Evolutionary conservation across 352 stramenopile genomes (phyloP), one percentile per base, ranked within the genome.

Genomic region (Phytophthora quininea): DNA sequence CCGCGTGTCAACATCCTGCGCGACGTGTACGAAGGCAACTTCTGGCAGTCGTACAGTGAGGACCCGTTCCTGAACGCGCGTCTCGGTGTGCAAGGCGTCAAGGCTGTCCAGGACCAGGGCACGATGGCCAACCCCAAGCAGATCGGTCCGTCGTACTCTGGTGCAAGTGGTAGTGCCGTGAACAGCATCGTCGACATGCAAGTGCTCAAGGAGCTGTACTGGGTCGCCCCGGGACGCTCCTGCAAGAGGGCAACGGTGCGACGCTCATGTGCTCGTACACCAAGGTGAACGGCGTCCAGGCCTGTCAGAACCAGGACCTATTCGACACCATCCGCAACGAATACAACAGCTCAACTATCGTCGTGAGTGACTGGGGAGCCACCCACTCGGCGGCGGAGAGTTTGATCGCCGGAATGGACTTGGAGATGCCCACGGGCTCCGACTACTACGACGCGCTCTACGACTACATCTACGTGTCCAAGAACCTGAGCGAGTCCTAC

Each of bases 221-320:
- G 63, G 69, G 69, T 76, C 4, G 69, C 69, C 1, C 58, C 0
- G 64, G 69, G 9, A 73, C 63, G 6, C 69, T 76, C 12, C 54
- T 76, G 54, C 63, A 76, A 40, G 69, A 76, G 38, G 69, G 63
- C 43, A 70, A 76, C 24, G 64, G 53, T n/a, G 69, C 69, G 54
- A 76, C 69, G 15, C 58, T 76, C 58, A 76, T 76, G 69, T 76
- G 69, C 49, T 76, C 69, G 45, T 76, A 76, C 64, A 56, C 69
- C 24, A 59, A 76, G 45, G 54, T 76, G 14, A 76, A 76, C 37
- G 69, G 69, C 45, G 54, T 76, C 30, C 69, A 58, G 7, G 69
- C 69, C 1, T 76, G 68, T 12, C 63, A 76, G 54, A 69, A 76
- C 45, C 58, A 76, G 45, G 53, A 54, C 47, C 69, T 76, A 4